phyloP scores from a whole-genome alignment of 495 filamentous ascomycete species.

The Penicillium silybi region DNA sequence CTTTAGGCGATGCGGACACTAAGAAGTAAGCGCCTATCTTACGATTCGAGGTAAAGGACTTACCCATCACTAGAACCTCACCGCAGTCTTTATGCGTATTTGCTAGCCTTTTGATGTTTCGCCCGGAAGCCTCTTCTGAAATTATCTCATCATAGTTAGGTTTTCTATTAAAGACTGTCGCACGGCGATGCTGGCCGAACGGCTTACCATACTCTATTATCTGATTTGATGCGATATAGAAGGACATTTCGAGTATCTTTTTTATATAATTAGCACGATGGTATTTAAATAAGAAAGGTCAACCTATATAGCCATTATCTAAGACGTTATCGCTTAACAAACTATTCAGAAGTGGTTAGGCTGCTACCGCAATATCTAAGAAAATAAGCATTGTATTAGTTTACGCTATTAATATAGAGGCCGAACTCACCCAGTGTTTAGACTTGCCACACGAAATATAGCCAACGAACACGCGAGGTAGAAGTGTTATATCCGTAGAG shows the following conservation, averaged over 20 bases:
- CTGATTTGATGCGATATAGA: too few species aligned
- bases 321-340: background rate
- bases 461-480: conserved; percentile 15
- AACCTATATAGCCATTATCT: background rate
- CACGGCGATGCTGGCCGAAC: conserved; percentile 4
- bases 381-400: background rate
- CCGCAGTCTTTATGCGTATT: conserved; percentile 5
- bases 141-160: conserved; percentile 4
- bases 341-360: background rate
- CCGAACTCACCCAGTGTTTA: background rate
- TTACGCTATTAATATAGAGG: background rate
- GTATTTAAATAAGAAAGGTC: too few species aligned
- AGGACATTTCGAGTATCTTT: too few species aligned
- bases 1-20: conserved; percentile 2
- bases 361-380: background rate
- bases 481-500: conserved; percentile 29
- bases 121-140: conserved; percentile 3
- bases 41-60: background rate
- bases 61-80: conserved; percentile 6
- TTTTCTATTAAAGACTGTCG: conserved; percentile 3
- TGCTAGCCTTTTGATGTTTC: conserved; percentile 4
- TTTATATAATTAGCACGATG: too few species aligned
- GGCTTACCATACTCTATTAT: background rate
- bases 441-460: conserved; percentile 29
- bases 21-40: background rate